phyloP scores from a whole-genome alignment of 495 filamentous ascomycete species.

The Trichocladium uniseriatum region DNA sequence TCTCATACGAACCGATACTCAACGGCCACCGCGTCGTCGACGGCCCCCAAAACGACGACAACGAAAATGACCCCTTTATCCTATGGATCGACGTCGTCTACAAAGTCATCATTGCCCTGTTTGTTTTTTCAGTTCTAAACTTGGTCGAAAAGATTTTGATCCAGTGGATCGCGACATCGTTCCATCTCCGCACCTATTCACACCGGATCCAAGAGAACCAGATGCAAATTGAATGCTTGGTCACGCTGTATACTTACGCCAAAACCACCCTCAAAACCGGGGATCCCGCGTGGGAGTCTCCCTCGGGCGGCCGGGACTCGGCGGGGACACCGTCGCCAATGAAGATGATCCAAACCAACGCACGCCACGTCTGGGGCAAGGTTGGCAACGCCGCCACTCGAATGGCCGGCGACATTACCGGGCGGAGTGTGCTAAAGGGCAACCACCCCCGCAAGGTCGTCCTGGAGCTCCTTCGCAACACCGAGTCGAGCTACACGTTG shows the following conservation, averaged over 20 bases:
- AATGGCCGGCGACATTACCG: conserved; percentile 92
- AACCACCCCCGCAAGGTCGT: conserved; percentile 78
- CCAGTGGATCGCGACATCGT: conserved; percentile 87
- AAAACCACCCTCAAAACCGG: conserved; percentile 61
- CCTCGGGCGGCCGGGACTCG: conserved; percentile 18
- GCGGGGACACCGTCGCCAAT: conserved; percentile 65
- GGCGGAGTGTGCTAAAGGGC: conserved; percentile 60
- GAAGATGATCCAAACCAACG: conserved; percentile 57
- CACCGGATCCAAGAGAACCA: conserved; percentile 91
- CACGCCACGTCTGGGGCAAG: conserved; percentile 62
- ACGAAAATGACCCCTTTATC: conserved; percentile 39
- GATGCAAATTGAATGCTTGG: conserved; percentile 39
- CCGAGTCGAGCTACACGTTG: conserved; percentile 70
- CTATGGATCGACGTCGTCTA: conserved; percentile 71
- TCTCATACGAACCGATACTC: conserved; percentile 60
- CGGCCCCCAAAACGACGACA: conserved; percentile 30
- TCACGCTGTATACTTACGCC: conserved; percentile 72
- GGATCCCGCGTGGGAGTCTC: conserved; percentile 49
- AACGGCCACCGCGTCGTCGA: conserved; percentile 58
- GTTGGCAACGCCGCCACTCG: conserved; percentile 84
- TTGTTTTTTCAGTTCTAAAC: conserved; percentile 73
- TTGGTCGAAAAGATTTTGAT: conserved; percentile 89
- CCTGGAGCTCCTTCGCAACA: conserved; percentile 64
- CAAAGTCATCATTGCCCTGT: conserved; percentile 77
- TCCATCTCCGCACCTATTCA: conserved; percentile 84